These are phyloP conservation scores for Dendrocalamus sinicus DNA, from an alignment of 176 grass and related monocot species.

Conservation along the genomic window DNA sequence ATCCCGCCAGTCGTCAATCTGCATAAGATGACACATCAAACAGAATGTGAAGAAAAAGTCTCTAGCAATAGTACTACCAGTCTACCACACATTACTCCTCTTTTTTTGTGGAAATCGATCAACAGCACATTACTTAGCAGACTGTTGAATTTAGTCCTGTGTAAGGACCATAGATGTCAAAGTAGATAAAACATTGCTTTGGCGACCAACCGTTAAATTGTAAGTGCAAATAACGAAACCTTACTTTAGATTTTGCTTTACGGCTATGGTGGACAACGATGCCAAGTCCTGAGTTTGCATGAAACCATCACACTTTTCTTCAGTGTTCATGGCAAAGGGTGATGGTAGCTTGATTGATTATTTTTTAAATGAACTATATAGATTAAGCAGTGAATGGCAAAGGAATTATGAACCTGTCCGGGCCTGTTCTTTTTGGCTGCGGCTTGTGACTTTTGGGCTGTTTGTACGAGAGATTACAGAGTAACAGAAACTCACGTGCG, in stretches of 20 bases:
- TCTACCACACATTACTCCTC: neutral
- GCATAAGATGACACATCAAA: constrained; percentile 45
- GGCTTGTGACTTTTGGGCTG: too few species aligned
- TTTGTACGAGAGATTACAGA: too few species aligned
- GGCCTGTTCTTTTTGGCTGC: too few species aligned
- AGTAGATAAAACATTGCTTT: constrained; percentile 31
- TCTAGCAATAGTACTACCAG: constrained; percentile 16
- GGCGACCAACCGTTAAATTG: constrained; percentile 7
- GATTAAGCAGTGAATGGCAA: constrained; percentile 16
- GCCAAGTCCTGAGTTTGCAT: constrained; percentile 15
- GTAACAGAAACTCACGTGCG: too few species aligned
- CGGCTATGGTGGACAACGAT: neutral
- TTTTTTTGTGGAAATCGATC: neutral
- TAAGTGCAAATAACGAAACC: neutral
- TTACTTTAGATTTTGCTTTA: neutral
- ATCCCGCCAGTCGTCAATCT: constrained; percentile 99
- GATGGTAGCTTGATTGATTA: neutral
- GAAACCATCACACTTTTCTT: constrained; percentile 19
- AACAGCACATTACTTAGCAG: neutral
- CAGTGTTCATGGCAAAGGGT: neutral
- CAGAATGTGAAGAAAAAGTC: constrained; percentile 27
- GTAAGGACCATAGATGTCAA: constrained; percentile 11
- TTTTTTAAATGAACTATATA: constrained; percentile 26
- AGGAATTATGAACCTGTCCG: constrained; percentile 13
- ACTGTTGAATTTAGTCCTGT: constrained; percentile 9